Evolutionary conservation across 73 alveolate genomes (phyloP).

Genomic region (Stentor roeselii): DNA sequence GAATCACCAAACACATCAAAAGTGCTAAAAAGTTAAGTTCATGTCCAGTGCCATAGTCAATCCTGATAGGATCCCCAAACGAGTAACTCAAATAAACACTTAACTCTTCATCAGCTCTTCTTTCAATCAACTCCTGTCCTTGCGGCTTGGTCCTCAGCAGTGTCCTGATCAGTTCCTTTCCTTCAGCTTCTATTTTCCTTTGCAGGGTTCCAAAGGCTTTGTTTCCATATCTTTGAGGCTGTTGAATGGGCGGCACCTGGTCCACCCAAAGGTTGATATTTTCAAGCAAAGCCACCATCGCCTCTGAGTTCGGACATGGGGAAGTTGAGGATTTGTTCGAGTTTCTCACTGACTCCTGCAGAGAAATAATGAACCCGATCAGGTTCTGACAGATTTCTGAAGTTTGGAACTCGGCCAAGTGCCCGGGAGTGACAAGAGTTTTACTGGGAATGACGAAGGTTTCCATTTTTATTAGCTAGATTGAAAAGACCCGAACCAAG

Average conservation of each 20-base stretch:
- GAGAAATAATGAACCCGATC: neutral
- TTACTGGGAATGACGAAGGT: neutral
- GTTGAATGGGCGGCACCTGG: slow-evolving; percentile 85
- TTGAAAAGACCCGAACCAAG: too few species aligned
- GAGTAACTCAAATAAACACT: slow-evolving; percentile 83
- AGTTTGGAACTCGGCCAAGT: neutral
- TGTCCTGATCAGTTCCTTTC: slow-evolving; percentile 33
- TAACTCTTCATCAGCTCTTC: slow-evolving; percentile 78
- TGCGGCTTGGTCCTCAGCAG: neutral
- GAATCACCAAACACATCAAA: slow-evolving; percentile 65
- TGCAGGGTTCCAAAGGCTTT: slow-evolving; percentile 91
- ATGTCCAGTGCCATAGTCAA: slow-evolving; percentile 99
- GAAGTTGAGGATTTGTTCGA: neutral
- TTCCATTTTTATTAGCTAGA: too few species aligned
- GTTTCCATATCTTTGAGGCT: slow-evolving; percentile 97
- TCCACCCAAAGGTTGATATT: slow-evolving; percentile 58
- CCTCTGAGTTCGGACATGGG: neutral
- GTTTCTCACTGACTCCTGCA: neutral
- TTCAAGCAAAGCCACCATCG: slow-evolving; percentile 33
- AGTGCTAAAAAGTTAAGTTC: slow-evolving; percentile 89
- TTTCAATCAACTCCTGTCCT: slow-evolving; percentile 24
- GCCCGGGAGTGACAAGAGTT: neutral
- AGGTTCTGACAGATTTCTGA: neutral
- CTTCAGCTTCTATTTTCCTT: slow-evolving; percentile 64
- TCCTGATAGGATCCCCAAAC: slow-evolving; percentile 92